Percentiles rank a stretch among this genome's conserved stretches.
phyloP scores from a whole-genome alignment of 257 asterid genomes.

The Solanum appendiculatum region DNA sequence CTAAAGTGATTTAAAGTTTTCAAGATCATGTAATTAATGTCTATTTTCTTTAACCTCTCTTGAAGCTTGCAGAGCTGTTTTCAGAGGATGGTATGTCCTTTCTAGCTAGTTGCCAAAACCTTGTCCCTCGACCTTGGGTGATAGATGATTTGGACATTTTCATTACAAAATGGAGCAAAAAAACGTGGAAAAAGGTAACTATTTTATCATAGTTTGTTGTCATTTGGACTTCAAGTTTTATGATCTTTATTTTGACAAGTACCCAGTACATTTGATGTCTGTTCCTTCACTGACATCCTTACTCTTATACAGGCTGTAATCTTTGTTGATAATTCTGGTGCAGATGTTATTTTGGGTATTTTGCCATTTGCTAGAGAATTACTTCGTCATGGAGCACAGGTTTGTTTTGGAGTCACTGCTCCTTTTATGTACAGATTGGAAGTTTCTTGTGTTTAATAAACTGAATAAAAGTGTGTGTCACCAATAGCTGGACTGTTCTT shows the following conservation, averaged over 20 bases:
- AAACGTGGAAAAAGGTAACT: slow-evolving; percentile 69
- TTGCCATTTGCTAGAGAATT: slow-evolving; percentile 93
- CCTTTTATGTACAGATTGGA: neutral
- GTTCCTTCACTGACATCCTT: slow-evolving; percentile 10
- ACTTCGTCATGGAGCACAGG: slow-evolving; percentile 83
- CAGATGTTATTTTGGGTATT: slow-evolving; percentile 88
- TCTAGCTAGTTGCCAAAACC: slow-evolving; percentile 92
- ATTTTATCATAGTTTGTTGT: neutral
- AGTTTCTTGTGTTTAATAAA: neutral
- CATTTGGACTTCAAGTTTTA: neutral
- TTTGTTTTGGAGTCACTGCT: neutral
- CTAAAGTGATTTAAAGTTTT: neutral
- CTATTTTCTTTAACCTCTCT: neutral
- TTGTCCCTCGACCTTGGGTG: slow-evolving; percentile 97
- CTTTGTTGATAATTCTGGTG: slow-evolving; percentile 96
- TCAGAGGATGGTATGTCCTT: slow-evolving; percentile 96
- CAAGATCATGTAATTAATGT: neutral
- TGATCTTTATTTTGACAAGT: neutral
- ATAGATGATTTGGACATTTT: slow-evolving; percentile 83
- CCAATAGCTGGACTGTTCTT: neutral
- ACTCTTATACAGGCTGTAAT: slow-evolving; percentile 60
- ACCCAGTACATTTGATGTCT: neutral
- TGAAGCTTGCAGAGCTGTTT: slow-evolving; percentile 91
- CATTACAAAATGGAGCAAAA: slow-evolving; percentile 53
- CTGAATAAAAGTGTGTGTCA: neutral